Conservation (phyloP, 2,329 filamentous ascomycete genomes). For the Fusarium miscanthi region DNA sequence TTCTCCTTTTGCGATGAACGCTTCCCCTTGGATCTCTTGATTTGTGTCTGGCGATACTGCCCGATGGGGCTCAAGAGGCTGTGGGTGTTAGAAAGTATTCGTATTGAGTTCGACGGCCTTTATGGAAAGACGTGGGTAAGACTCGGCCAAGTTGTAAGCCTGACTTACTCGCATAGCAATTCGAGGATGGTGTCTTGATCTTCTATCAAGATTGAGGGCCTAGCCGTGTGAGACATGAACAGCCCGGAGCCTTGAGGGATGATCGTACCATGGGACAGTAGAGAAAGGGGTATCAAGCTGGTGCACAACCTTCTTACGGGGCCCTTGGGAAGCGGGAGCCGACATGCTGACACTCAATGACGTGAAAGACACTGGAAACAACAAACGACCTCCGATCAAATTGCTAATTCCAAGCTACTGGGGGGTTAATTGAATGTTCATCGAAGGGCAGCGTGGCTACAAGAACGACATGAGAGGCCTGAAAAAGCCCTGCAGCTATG, state of each 20-base stretch:
- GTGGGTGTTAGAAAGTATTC: neutral
- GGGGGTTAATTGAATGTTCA: neutral
- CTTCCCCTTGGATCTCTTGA: constrained; percentile 70
- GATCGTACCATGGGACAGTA: constrained; percentile 65
- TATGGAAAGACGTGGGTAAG: neutral
- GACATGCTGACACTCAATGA: constrained; percentile 39
- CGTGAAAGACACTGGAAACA: neutral
- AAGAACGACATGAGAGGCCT: neutral
- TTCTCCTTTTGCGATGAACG: constrained; percentile 64
- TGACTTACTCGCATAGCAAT: constrained; percentile 71
- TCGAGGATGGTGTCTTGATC: constrained; percentile 74
- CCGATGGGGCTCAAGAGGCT: constrained; percentile 74
- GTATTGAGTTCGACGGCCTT: neutral
- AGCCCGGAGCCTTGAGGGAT: neutral
- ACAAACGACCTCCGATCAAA: too few relatives aligned
- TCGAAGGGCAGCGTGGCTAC: neutral
- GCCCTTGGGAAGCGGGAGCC: constrained; percentile 32
- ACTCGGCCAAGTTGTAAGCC: constrained; percentile 14
- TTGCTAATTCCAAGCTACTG: neutral
- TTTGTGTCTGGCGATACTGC: constrained; percentile 65
- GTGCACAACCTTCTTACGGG: constrained; percentile 68
- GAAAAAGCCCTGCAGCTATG: constrained; percentile 17
- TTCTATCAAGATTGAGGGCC: constrained; percentile 68
- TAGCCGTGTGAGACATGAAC: constrained; percentile 48
- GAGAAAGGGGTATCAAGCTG: constrained; percentile 75